Base-by-base conservation (phyloP, 352 stramenopile genomes). In the Plasmopara halstedii region DNA sequence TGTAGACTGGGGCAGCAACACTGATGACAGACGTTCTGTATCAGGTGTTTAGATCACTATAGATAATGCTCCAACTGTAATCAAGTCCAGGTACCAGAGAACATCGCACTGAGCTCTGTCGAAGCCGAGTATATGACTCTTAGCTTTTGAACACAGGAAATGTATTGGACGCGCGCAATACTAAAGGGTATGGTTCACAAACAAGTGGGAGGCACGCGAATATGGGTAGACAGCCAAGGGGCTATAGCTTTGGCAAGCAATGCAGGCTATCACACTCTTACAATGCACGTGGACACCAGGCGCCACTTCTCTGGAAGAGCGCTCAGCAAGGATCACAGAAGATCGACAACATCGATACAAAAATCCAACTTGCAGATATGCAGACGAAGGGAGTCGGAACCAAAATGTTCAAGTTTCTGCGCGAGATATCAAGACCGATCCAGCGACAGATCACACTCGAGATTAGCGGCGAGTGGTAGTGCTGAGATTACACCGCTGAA, bases 111-210 rank as follows among this genome's bases (percentile, higher is more conserved):
- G 1, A 49, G 53, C 20, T 56, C 42, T 11, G 41, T 27, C 1
- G 42, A 62, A n/a, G 53, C 42, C 0, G 53, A 53, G 13, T 61
- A 61, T 25, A 52, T 61, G 33, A 14, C 39, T 1, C 29, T 56
- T 4, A 46, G 51, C 26, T 9, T 53, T 2, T 59, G 43, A 10
- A 33, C 19, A 1, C 37, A 54, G 21, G 44, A 51, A 21, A 38
- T 52, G 2, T 22, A 35, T 1, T 55, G 37, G 15, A 20, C 21
- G 13, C 34, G 29, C 23, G 23, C 23, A 27, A 27, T 27, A 8
- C 23, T 27, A 9, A 27, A 27, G 23, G 23, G 8, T 8, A 27
- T 27, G 23, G 23, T 4, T 27, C 8, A 27, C 4, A 27, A 40
- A 17, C 31, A 53, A 53, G 43, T 33, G 4, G 21, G 4, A 33